Conservation (phyloP, 169 alveolate species). For the Plasmodium berghei region DNA sequence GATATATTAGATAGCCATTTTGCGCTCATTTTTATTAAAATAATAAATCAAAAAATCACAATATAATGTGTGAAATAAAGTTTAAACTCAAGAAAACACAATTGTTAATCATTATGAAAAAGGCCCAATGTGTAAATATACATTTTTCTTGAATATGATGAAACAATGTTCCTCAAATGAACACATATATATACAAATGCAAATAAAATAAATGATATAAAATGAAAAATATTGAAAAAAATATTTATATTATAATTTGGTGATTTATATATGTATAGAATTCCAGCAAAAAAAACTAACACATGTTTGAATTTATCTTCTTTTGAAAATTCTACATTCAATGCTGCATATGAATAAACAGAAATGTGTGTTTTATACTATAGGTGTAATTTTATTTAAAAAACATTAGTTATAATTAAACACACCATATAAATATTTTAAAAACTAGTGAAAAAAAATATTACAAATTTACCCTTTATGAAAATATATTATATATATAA, state of each 20-base stretch:
- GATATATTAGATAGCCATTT: conserved; percentile 57
- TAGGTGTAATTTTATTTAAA: conserved; percentile 1
- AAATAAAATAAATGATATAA: background rate
- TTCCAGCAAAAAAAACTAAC: background rate
- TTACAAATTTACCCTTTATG: background rate
- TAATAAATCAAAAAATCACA: conserved; percentile 8
- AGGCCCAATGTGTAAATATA: background rate
- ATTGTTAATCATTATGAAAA: conserved; percentile 13
- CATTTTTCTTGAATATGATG: conserved; percentile 13
- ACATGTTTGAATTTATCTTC: background rate
- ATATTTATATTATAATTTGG: conserved; percentile 9
- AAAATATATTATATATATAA: background rate
- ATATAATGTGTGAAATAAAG: conserved; percentile 1
- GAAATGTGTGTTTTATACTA: background rate
- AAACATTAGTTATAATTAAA: conserved; percentile 4
- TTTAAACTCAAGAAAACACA: background rate
- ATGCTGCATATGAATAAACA: background rate
- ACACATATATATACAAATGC: conserved; percentile 12
- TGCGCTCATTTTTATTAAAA: conserved; percentile 49
- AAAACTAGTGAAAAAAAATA: background rate
- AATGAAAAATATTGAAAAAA: conserved; percentile 5
- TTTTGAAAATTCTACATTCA: conserved; percentile 1
- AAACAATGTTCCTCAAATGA: conserved; percentile 7
- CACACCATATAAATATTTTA: conserved; percentile 6
- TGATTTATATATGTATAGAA: conserved; percentile 5